phyloP scores from a whole-genome alignment of 2,329 filamentous ascomycete genomes.

The Penicillium fuscoglaucum region DNA sequence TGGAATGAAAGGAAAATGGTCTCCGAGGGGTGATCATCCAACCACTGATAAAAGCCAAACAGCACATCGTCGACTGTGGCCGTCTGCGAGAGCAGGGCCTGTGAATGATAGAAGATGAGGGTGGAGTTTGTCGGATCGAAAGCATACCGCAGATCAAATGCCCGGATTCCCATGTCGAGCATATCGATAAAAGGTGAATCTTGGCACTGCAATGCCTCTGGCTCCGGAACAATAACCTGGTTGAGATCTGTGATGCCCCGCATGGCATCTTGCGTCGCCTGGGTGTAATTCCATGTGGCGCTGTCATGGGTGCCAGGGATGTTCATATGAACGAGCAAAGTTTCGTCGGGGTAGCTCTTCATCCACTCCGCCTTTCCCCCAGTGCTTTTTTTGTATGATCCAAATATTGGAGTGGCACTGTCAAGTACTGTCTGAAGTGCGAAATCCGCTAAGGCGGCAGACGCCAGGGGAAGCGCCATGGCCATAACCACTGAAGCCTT shows the following conservation, averaged over 20 bases:
- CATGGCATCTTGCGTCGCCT: conserved; percentile 44
- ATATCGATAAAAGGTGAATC: conserved; percentile 39
- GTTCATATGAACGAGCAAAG: conserved; percentile 49
- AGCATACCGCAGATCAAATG: conserved; percentile 54
- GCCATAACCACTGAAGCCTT: conserved; percentile 1
- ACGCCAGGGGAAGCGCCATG: not conserved
- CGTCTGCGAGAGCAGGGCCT: conserved; percentile 47
- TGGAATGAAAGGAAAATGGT: conserved; percentile 51
- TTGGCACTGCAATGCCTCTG: conserved; percentile 48
- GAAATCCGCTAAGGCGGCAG: conserved; percentile 31
- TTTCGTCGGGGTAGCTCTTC: conserved; percentile 46
- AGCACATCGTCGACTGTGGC: conserved; percentile 49
- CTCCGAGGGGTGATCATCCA: conserved; percentile 50
- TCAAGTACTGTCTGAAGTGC: conserved; percentile 47
- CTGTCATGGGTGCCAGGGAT: conserved; percentile 54
- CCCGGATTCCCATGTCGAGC: conserved; percentile 51
- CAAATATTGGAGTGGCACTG: conserved; percentile 49
- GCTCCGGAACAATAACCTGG: conserved; percentile 29
- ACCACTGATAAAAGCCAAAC: conserved; percentile 52
- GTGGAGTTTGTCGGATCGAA: conserved; percentile 48
- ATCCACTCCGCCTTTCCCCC: conserved; percentile 47
- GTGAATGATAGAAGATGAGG: conserved; percentile 53
- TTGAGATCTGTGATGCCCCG: conserved; percentile 44
- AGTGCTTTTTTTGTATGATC: conserved; percentile 30
- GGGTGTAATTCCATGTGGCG: conserved; percentile 54